Base-by-base conservation (phyloP, 106 monocot genomes). In the Triglochin maritima region DNA sequence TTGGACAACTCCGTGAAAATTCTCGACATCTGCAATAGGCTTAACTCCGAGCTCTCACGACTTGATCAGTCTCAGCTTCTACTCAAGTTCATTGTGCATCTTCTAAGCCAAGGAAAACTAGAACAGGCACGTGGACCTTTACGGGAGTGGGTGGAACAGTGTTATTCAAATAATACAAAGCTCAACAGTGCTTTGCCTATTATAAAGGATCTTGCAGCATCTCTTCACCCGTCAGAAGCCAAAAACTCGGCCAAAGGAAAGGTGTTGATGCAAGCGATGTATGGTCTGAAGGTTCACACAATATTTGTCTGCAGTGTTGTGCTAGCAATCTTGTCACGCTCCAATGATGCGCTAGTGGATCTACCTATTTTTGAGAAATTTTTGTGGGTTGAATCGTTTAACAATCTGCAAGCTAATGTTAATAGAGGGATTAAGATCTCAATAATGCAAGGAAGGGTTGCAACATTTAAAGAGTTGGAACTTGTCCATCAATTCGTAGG, bases 1-100 rank as follows among this genome's bases (percentile, higher is more conserved):
- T 78, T 95, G 68, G 76, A 95, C 59, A 71, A 77, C 60, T 87
- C 85, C 63, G 73, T 95, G 46, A 95, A 90, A 64, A 60, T 95
- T 49, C 89, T 95, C 4, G 95, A 96, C 59, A 77, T 96, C 60
- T 96, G 90, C 65, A 83, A 85, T 8, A 81, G 83, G 10, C 72
- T 96, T 48, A 88, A 63, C 41, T 81, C 90, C 11, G 87, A 96
- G 77, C 63, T 96, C 16, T 79, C 90, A 46, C 71, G 73, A 42
- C 58, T 90, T 68, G 90, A 86, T 51, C 95, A 83, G 57, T 49
- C 73, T 44, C 81, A 74, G 60, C 78, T 96, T 29, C 64, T 88
- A 51, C 66, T 96, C 3, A 77, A 77, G 15, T 88, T 82, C 63
- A 73, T 60, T 2, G n/a, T 78, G 57, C 85, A 88, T 66, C 51